Evolutionary conservation across 2,329 filamentous ascomycete species (phyloP), one percentile per base, ranked within the genome.

Genomic region (Alternaria metachromatica): DNA sequence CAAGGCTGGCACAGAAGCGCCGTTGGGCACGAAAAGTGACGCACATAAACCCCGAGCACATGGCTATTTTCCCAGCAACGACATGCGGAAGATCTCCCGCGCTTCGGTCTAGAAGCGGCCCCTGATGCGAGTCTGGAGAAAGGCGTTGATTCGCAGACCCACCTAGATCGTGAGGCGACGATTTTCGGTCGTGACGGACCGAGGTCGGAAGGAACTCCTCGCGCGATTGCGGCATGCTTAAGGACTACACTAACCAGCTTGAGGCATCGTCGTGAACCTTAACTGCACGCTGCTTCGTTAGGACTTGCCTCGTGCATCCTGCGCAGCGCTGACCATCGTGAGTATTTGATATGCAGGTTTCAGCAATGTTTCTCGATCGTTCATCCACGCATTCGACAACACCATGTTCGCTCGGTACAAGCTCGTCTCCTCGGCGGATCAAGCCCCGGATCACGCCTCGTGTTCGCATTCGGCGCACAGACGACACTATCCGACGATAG

Each of bases 361-460:
- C 50, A 28, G 43, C 43, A 30, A 56, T 45, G 50, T 28, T 48
- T 30, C 21, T 12, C 23, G 33, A 25, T 55, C 26, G 51, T 33
- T 55, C 37, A 23, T 21, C 28, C 43, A 23, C 21, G 25, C 30
- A 4, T 56, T 41, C 43, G 13, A n/a, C 44, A 30, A 48, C 44
- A 56, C 28, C 30, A 60, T 60, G 58, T 41, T 55, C 30, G 43
- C 44, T 49, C 58, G 28, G 13, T 60, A 60, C 43, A 56, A 55
- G 44, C 51, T 43, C n/a, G 11, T 60, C n/a, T 41, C 51, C 18
- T 28, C 50, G 11, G 25, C 25, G 23, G 41, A 60, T 9, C 53
- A 13, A 3, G 21, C 44, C 41, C 18, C 51, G 51, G 58, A 56
- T 56, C 28, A 41, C 26, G 26, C 18, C n/a, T 41, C 26, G 41